Evolutionary conservation across 2,329 filamentous ascomycete genomes (phyloP).

Genomic region (Sphaceloma murrayae): DNA sequence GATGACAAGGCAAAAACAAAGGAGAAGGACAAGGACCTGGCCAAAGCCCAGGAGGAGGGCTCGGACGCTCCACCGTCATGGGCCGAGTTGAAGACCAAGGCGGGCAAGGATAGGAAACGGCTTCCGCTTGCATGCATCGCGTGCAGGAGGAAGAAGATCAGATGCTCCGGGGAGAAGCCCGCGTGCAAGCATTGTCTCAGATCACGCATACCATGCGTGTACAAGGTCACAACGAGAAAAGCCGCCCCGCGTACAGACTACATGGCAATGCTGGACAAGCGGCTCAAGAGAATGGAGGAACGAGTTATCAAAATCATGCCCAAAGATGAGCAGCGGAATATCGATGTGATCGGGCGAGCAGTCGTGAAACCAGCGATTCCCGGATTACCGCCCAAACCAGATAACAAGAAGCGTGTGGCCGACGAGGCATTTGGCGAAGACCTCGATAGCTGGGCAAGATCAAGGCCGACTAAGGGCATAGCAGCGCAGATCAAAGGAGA

Average conservation of each 20-base stretch:
- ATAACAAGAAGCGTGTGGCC: constrained; percentile 66
- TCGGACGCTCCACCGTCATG: constrained; percentile 35
- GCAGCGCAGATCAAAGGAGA: constrained; percentile 40
- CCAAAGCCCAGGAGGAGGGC: constrained; percentile 23
- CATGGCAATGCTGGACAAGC: constrained; percentile 97
- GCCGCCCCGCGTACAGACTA: constrained; percentile 92
- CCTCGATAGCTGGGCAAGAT: constrained; percentile 69
- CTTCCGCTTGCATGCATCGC: constrained; percentile 90
- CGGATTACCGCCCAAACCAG: constrained; percentile 47
- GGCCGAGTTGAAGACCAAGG: constrained; percentile 50
- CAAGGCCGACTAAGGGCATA: constrained; percentile 21
- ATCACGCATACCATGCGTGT: constrained; percentile 89
- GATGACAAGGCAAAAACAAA: constrained; percentile 8
- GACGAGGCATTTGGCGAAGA: constrained; percentile 82
- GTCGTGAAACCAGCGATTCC: constrained; percentile 70
- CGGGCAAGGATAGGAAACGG: constrained; percentile 90
- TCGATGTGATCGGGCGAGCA: constrained; percentile 62
- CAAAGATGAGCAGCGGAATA: constrained; percentile 65
- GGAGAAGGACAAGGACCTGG: constrained; percentile 14
- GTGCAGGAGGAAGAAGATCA: constrained; percentile 92
- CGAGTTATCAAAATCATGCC: constrained; percentile 92
- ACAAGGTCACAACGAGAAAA: constrained; percentile 92
- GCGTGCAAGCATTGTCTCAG: constrained; percentile 93
- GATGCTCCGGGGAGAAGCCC: constrained; percentile 94
- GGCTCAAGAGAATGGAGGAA: constrained; percentile 94